phyloP scores from a whole-genome alignment of 495 filamentous ascomycete species.

The Penicillium pancosmium region DNA sequence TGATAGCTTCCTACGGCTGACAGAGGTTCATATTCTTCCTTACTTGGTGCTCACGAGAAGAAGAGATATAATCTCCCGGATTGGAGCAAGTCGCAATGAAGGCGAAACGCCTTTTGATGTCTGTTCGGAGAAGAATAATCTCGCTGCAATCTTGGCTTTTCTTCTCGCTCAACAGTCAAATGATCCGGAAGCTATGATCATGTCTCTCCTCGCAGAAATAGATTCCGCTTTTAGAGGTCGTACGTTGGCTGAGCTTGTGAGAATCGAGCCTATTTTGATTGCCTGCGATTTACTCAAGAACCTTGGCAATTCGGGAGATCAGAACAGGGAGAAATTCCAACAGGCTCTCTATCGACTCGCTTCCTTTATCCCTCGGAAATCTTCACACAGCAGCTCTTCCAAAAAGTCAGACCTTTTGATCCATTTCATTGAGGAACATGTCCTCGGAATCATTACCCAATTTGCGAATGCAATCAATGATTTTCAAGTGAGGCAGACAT shows the following conservation, averaged over 20 bases:
- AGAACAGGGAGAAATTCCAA: constrained; percentile 59
- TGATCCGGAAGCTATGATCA: constrained; percentile 68
- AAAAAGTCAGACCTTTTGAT: constrained; percentile 64
- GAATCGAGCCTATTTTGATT: constrained; percentile 72
- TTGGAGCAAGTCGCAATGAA: constrained; percentile 72
- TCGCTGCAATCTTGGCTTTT: constrained; percentile 76
- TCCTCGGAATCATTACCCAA: constrained; percentile 84
- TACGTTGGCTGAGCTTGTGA: constrained; percentile 68
- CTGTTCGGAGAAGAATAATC: constrained; percentile 67
- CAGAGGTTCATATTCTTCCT: constrained; percentile 82
- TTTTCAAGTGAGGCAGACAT: constrained; percentile 54
- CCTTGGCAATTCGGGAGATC: constrained; percentile 67
- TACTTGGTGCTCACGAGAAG: constrained; percentile 79
- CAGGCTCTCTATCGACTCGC: constrained; percentile 71
- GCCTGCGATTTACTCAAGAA: constrained; percentile 84
- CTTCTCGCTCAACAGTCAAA: constrained; percentile 71
- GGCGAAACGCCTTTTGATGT: constrained; percentile 58
- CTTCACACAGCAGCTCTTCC: constrained; percentile 45
- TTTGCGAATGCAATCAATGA: constrained; percentile 84
- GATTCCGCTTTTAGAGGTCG: constrained; percentile 68
- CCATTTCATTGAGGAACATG: constrained; percentile 79
- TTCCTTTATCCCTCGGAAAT: constrained; percentile 59
- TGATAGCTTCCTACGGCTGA: constrained; percentile 68
- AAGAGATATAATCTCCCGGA: constrained; percentile 74
- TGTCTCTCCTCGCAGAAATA: constrained; percentile 65